Conservation (phyloP, 495 filamentous ascomycete genomes). For the Penicillium lividum region DNA sequence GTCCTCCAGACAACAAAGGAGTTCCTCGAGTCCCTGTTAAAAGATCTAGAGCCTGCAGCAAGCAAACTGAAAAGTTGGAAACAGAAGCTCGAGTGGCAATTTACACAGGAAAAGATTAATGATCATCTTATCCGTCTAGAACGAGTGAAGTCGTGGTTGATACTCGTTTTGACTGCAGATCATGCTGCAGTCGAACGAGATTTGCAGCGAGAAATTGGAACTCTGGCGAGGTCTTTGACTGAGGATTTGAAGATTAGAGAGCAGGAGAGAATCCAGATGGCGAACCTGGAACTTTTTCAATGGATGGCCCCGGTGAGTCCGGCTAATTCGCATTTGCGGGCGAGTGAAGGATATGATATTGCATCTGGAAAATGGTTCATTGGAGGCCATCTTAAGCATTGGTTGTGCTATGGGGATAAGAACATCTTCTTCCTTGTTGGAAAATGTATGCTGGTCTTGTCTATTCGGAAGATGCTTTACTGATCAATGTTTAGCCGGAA, state of each 20-base stretch:
- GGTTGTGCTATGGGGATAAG: slow-evolving; percentile 7
- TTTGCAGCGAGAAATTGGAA: slow-evolving; percentile 19
- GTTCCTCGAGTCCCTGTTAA: slow-evolving; percentile 18
- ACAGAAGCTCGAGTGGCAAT: slow-evolving; percentile 25
- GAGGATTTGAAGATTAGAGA: slow-evolving; percentile 22
- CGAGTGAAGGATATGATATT: slow-evolving; percentile 10
- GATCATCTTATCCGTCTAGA: slow-evolving; percentile 21
- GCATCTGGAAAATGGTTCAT: slow-evolving; percentile 22
- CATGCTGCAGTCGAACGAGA: slow-evolving; percentile 15
- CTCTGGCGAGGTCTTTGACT: slow-evolving; percentile 15
- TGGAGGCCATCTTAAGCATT: slow-evolving; percentile 14
- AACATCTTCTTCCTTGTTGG: slow-evolving; percentile 19
- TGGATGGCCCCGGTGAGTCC: slow-evolving; percentile 28
- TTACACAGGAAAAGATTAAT: slow-evolving; percentile 20
- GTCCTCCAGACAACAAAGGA: slow-evolving; percentile 21
- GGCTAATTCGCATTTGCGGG: slow-evolving; percentile 19
- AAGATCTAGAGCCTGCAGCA: slow-evolving; percentile 16
- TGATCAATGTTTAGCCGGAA: slow-evolving; percentile 17
- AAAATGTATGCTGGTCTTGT: slow-evolving; percentile 21
- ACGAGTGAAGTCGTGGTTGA: slow-evolving; percentile 30
- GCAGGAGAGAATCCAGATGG: slow-evolving; percentile 15
- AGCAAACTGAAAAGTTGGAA: slow-evolving; percentile 20
- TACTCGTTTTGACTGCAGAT: slow-evolving; percentile 24
- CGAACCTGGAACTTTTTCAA: slow-evolving; percentile 17
- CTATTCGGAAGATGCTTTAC: background rate